A percentile compares a stretch with the other conserved stretches of the same genome.
Evolutionary conservation across 371 early-diverging fungal genomes (phyloP).

Genomic region (Parasitella parasitica): DNA sequence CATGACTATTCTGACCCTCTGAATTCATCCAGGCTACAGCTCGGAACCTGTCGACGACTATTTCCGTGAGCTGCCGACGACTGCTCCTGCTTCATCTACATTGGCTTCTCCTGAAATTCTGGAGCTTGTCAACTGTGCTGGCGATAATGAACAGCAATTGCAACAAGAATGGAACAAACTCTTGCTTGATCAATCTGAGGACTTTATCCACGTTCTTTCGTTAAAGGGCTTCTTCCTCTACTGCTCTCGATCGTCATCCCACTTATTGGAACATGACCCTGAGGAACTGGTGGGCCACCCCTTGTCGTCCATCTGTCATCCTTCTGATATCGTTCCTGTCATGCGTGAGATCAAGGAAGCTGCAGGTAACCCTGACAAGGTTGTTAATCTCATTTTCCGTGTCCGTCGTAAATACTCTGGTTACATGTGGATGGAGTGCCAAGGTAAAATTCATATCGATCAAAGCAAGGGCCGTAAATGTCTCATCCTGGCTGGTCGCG

Average conservation of each 20-base stretch:
- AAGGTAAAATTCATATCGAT: slow-evolving; percentile 57
- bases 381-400: slow-evolving; percentile 58
- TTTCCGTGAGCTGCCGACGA: slow-evolving; percentile 31
- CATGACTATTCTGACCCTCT: neutral
- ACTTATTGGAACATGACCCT: slow-evolving; percentile 52
- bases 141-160: slow-evolving; percentile 29
- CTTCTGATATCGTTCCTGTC: slow-evolving; percentile 61
- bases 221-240: slow-evolving; percentile 67
- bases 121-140: slow-evolving; percentile 27
- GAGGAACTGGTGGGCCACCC: slow-evolving; percentile 59
- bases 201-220: slow-evolving; percentile 64
- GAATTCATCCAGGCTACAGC: slow-evolving; percentile 7
- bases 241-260: slow-evolving; percentile 44
- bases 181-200: slow-evolving; percentile 45
- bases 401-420: slow-evolving; percentile 54
- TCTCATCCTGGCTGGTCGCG: slow-evolving; percentile 62
- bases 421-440: slow-evolving; percentile 65
- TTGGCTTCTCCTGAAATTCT: slow-evolving; percentile 20
- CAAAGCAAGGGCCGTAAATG: slow-evolving; percentile 63
- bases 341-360: slow-evolving; percentile 65
- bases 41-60: slow-evolving; percentile 38
- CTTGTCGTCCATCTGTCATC: slow-evolving; percentile 61
- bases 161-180: slow-evolving; percentile 44
- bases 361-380: slow-evolving; percentile 22
- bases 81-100: slow-evolving; percentile 11